phyloP scores from a whole-genome alignment of 345 rosid species.

The Turnera subulata region DNA sequence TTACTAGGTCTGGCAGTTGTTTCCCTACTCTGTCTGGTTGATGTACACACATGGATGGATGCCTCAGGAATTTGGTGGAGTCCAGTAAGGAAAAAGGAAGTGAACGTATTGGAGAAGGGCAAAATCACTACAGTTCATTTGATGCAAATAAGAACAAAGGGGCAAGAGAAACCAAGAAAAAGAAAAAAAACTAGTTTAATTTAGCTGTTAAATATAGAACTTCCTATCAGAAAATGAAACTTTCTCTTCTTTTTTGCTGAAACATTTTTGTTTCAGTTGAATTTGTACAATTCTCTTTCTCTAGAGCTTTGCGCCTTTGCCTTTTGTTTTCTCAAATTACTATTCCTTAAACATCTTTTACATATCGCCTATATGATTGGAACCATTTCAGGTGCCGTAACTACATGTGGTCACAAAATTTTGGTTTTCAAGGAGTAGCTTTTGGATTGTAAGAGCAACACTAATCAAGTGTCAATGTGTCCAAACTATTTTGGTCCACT shows the following conservation, averaged over 20 bases:
- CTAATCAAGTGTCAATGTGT: too few relatives aligned
- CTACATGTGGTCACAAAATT: too few relatives aligned
- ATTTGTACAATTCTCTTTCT: background rate
- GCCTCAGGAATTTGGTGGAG: background rate
- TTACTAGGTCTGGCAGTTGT: slow-evolving; percentile 76
- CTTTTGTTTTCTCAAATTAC: too few relatives aligned
- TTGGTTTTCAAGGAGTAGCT: background rate
- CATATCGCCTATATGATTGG: too few relatives aligned
- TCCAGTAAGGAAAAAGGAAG: background rate
- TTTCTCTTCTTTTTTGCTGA: slow-evolving; percentile 9
- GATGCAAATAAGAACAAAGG: slow-evolving; percentile 7
- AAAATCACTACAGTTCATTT: slow-evolving; percentile 4
- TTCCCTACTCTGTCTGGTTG: slow-evolving; percentile 61
- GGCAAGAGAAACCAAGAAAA: background rate
- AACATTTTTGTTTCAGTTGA: slow-evolving; percentile 19
- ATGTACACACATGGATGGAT: slow-evolving; percentile 2
- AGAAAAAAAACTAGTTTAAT: background rate
- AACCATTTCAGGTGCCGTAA: too few relatives aligned
- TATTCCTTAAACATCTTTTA: too few relatives aligned
- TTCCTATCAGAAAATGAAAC: background rate
- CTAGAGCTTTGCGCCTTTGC: background rate
- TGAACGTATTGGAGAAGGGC: background rate
- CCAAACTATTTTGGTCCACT: too few relatives aligned
- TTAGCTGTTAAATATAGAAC: slow-evolving; percentile 1
- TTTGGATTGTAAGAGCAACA: background rate